A percentile compares a stretch with the other conserved stretches of the same genome.
These are phyloP conservation scores for Chrysanthemum lavandulifolium DNA, from an alignment of 129 eudicot species.

Conservation along the genomic window DNA sequence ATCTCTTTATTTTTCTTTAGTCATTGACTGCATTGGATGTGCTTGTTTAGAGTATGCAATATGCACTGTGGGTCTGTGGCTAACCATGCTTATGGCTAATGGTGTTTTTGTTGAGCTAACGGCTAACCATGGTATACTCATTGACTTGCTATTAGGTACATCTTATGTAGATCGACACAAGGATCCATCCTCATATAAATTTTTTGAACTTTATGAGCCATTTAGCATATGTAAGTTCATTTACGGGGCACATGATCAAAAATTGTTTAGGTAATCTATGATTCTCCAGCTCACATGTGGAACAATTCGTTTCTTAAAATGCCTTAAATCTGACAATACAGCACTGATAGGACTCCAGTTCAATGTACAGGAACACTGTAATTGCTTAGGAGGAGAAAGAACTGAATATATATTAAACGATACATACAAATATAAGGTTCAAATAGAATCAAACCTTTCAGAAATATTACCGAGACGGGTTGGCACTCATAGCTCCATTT, in stretches of 20 bases:
- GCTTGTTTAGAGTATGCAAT: no score
- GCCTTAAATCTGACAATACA: slow-evolving; percentile 13
- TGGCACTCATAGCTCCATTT: slow-evolving; percentile 55
- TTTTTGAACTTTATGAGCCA: no score
- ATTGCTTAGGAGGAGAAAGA: not conserved
- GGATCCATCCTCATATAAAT: no score
- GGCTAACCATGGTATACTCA: no score
- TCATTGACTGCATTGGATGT: no score
- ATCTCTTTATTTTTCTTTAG: no score
- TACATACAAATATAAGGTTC: slow-evolving; percentile 27
- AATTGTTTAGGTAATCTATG: not conserved
- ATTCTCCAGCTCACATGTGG: slow-evolving; percentile 17
- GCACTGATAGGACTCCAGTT: slow-evolving; percentile 1
- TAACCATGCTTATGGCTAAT: no score
- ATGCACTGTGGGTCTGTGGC: no score
- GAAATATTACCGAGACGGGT: slow-evolving; percentile 71
- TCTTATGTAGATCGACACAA: no score
- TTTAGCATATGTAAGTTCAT: not conserved
- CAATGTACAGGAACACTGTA: not conserved
- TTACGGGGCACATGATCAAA: not conserved
- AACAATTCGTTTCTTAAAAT: not conserved
- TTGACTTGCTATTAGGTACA: no score
- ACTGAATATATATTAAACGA: not conserved
- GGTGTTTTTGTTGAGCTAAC: no score
- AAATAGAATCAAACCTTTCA: slow-evolving; percentile 65